Evolutionary conservation across 202 grass and related monocot genomes (phyloP).

Genomic region (Musa balbisiana): DNA sequence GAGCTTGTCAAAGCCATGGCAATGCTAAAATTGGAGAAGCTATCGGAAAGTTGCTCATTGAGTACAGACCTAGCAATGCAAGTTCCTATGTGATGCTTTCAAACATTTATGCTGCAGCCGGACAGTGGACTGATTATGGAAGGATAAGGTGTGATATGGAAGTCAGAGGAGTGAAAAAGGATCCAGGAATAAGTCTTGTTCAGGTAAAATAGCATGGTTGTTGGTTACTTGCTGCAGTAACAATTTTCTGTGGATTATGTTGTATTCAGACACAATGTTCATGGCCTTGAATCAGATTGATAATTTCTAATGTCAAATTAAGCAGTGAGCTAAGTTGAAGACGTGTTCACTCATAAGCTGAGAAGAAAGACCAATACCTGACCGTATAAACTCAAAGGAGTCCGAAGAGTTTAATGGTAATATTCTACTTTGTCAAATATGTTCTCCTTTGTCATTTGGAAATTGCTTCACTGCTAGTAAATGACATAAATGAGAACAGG

Average conservation of each 20-base stretch:
- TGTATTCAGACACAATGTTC: no score
- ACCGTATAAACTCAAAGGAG: no score
- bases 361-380: neutral
- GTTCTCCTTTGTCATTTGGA: no score
- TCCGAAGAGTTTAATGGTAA: no score
- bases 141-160: conserved; percentile 51
- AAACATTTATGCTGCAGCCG: conserved; percentile 61
- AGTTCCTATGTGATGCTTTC: conserved; percentile 64
- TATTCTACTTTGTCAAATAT: no score
- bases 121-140: conserved; percentile 50
- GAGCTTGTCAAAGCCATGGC: conserved; percentile 57
- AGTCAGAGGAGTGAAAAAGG: conserved; percentile 45
- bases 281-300: no score
- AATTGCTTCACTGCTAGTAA: no score
- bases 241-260: no score
- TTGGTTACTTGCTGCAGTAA: no score
- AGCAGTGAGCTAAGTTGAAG: no score
- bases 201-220: conserved; percentile 22
- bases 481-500: no score
- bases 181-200: conserved; percentile 44
- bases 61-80: conserved; percentile 28
- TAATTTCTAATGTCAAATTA: no score
- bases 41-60: conserved; percentile 42
- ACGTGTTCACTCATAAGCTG: neutral
- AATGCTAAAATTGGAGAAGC: conserved; percentile 55